Percentiles rank a stretch among this genome's conserved stretches.
Evolutionary conservation across 169 alveolate genomes (phyloP).

Genomic region (Plasmodium adleri): DNA sequence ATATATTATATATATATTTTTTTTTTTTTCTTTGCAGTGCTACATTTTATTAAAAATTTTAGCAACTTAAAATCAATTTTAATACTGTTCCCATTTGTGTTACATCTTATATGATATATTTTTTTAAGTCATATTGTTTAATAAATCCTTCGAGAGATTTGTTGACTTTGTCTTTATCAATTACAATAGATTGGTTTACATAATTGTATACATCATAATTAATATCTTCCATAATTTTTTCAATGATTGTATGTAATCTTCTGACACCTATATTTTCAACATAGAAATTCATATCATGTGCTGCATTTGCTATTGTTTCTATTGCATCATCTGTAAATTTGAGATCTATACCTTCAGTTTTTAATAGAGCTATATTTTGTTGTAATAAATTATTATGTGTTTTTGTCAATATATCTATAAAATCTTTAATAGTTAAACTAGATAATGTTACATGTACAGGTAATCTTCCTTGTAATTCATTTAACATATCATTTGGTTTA

Average conservation of each 20-base stretch:
- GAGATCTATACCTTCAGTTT: slow-evolving; percentile 87
- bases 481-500: slow-evolving; percentile 90
- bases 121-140: slow-evolving; percentile 70
- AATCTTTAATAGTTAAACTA: slow-evolving; percentile 87
- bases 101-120: slow-evolving; percentile 33
- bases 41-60: neutral
- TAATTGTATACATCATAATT: slow-evolving; percentile 61
- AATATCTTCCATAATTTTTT: slow-evolving; percentile 79
- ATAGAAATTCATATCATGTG: slow-evolving; percentile 86
- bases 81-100: neutral
- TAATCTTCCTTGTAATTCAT: slow-evolving; percentile 93
- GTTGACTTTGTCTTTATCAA: slow-evolving; percentile 61
- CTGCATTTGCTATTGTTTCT: slow-evolving; percentile 77
- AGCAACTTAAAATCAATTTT: neutral
- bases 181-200: slow-evolving; percentile 45
- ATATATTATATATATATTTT: neutral
- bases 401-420: slow-evolving; percentile 84
- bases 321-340: slow-evolving; percentile 86
- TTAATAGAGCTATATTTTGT: slow-evolving; percentile 87
- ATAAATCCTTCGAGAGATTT: slow-evolving; percentile 64
- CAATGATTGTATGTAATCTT: slow-evolving; percentile 91
- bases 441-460: slow-evolving; percentile 90
- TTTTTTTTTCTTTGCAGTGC: neutral
- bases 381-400: slow-evolving; percentile 87
- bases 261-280: slow-evolving; percentile 94